These are phyloP conservation scores for Heritiera littoralis DNA, from an alignment of 345 rosid species.

Conservation along the genomic window DNA sequence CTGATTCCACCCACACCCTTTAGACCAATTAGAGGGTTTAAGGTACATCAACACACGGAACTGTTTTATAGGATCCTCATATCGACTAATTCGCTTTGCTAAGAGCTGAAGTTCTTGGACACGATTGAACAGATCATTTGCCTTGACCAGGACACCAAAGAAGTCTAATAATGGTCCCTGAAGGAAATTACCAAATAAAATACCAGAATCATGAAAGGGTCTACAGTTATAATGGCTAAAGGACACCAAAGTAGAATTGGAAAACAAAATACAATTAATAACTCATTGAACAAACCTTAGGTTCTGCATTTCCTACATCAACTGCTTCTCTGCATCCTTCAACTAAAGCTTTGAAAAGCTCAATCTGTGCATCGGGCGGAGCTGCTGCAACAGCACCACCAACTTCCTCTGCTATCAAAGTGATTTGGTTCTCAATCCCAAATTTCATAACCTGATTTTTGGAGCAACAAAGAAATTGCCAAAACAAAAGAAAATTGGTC, in stretches of 20 bases:
- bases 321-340: slow-evolving; percentile 90
- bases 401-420: slow-evolving; percentile 69
- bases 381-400: slow-evolving; percentile 84
- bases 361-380: slow-evolving; percentile 77
- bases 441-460: slow-evolving; percentile 77
- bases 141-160: slow-evolving; percentile 96
- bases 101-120: slow-evolving; percentile 87
- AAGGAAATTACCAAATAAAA: slow-evolving; percentile 21
- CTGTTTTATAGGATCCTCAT: slow-evolving; percentile 79
- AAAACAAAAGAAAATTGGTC: background rate
- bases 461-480: slow-evolving; percentile 16
- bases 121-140: slow-evolving; percentile 77
- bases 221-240: background rate
- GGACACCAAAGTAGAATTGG: background rate
- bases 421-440: slow-evolving; percentile 78
- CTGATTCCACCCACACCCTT: slow-evolving; percentile 99
- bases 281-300: slow-evolving; percentile 55
- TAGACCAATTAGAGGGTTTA: slow-evolving; percentile 98
- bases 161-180: slow-evolving; percentile 96
- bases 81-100: slow-evolving; percentile 75
- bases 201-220: background rate
- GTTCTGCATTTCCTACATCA: slow-evolving; percentile 60
- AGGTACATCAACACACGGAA: slow-evolving; percentile 83
- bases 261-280: slow-evolving; percentile 11
- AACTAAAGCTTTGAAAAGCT: slow-evolving; percentile 80